Conservation (phyloP, 192 early-diverging fungal genomes). For the Backusella macrospora region DNA sequence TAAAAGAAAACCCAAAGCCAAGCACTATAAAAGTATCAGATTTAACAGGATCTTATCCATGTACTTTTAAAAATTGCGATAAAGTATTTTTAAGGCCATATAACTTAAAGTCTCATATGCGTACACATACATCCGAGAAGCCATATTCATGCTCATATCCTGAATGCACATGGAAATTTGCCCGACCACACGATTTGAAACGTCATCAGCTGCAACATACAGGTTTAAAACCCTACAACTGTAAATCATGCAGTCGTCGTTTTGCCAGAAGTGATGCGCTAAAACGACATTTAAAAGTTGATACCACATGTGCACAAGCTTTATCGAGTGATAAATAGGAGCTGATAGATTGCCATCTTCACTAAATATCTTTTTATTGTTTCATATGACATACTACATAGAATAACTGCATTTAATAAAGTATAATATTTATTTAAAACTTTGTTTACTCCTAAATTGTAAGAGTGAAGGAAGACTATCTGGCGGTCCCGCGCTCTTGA, state of each 20-base stretch:
- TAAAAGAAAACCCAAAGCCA: neutral
- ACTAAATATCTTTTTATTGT: neutral
- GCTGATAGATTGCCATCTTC: neutral
- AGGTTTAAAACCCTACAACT: conserved; percentile 74
- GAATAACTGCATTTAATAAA: conserved; percentile 1
- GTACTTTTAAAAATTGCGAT: conserved; percentile 27
- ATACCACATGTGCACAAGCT: conserved; percentile 16
- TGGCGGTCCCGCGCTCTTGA: conserved; percentile 58
- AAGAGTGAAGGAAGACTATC: conserved; percentile 25
- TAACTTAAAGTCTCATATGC: conserved; percentile 75
- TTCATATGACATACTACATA: neutral
- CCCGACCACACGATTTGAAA: conserved; percentile 76
- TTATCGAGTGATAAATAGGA: neutral
- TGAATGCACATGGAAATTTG: conserved; percentile 61
- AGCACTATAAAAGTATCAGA: neutral
- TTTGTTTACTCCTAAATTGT: conserved; percentile 23
- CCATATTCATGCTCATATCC: conserved; percentile 63
- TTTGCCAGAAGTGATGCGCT: conserved; percentile 78
- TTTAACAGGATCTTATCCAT: neutral
- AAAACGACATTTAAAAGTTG: conserved; percentile 53
- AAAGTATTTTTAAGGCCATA: conserved; percentile 67
- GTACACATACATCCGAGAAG: conserved; percentile 73
- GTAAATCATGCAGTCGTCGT: conserved; percentile 69
- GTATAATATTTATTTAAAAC: neutral
- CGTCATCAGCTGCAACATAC: conserved; percentile 79